phyloP scores from a whole-genome alignment of 768 basidiomycete genomes.

The Daedaleopsis nitida region DNA sequence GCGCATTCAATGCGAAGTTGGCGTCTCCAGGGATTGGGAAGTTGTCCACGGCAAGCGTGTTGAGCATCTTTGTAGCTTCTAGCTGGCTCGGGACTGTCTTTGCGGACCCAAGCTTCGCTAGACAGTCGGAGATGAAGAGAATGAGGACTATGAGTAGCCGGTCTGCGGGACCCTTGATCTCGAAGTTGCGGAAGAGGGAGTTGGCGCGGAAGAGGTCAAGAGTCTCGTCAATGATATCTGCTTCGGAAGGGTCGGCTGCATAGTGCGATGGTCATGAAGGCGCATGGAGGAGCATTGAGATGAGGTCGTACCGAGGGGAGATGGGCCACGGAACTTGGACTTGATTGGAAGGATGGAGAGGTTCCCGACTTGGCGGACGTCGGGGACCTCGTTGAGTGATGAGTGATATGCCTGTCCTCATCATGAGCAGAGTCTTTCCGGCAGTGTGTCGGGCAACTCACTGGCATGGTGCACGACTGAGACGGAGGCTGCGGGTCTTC shows the following conservation, averaged over 20 bases:
- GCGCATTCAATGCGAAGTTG: constrained; percentile 88
- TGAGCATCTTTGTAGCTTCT: constrained; percentile 85
- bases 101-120: constrained; percentile 80
- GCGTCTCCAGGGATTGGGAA: constrained; percentile 97
- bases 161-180: constrained; percentile 98
- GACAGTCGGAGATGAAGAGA: constrained; percentile 96
- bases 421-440: neutral
- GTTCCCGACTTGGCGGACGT: constrained; percentile 86
- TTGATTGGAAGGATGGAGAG: constrained; percentile 88
- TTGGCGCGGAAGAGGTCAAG: constrained; percentile 98
- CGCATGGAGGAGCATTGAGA: neutral
- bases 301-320: constrained; percentile 64
- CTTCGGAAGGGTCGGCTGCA: constrained; percentile 73
- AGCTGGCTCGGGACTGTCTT: constrained; percentile 72
- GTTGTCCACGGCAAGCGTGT: constrained; percentile 90
- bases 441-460: constrained; percentile 4
- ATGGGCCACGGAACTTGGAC: constrained; percentile 90
- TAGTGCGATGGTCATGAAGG: neutral
- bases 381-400: constrained; percentile 81
- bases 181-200: constrained; percentile 98
- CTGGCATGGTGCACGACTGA: constrained; percentile 24
- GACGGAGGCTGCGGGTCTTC: neutral
- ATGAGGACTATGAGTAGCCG: constrained; percentile 95
- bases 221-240: constrained; percentile 95
- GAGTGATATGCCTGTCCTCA: constrained; percentile 89